These are phyloP conservation scores for Xylariaceae sp. DNA, from an alignment of 2,329 filamentous ascomycete genomes.

Conservation along the genomic window DNA sequence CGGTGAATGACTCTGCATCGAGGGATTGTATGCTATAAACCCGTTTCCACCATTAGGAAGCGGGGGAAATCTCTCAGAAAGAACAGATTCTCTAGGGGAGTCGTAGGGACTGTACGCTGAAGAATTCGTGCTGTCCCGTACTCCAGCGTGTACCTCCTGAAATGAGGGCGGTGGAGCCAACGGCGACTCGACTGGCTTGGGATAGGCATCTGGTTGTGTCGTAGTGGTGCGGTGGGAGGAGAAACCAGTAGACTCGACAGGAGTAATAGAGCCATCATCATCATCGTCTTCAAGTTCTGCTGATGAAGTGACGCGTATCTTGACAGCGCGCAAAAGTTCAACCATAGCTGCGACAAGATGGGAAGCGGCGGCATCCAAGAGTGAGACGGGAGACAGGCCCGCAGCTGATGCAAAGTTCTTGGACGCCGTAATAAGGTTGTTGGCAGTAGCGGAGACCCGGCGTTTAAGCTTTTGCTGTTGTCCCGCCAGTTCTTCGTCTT, in stretches of 20 bases:
- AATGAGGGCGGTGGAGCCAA: conserved; percentile 53
- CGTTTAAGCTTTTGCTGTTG: conserved; percentile 68
- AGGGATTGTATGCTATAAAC: conserved; percentile 31
- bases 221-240: conserved; percentile 55
- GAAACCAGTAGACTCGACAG: conserved; percentile 64
- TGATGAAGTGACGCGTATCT: conserved; percentile 71
- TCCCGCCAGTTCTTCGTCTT: conserved; percentile 51
- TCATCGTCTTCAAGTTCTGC: conserved; percentile 76
- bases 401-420: conserved; percentile 83
- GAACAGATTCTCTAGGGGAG: conserved; percentile 59
- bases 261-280: conserved; percentile 62
- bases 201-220: conserved; percentile 33
- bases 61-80: conserved; percentile 33
- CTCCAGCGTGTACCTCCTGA: conserved; percentile 50
- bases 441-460: conserved; percentile 86
- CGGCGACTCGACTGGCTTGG: conserved; percentile 37
- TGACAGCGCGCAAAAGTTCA: conserved; percentile 77
- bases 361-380: conserved; percentile 88
- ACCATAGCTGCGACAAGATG: conserved; percentile 83
- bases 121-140: conserved; percentile 60
- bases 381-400: conserved; percentile 85
- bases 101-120: conserved; percentile 72
- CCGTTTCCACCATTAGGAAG: conserved; percentile 30
- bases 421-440: conserved; percentile 89
- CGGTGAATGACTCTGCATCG: conserved; percentile 34